Evolutionary conservation across 352 stramenopile species (phyloP).

Genomic region (Pythium insidiosum): DNA sequence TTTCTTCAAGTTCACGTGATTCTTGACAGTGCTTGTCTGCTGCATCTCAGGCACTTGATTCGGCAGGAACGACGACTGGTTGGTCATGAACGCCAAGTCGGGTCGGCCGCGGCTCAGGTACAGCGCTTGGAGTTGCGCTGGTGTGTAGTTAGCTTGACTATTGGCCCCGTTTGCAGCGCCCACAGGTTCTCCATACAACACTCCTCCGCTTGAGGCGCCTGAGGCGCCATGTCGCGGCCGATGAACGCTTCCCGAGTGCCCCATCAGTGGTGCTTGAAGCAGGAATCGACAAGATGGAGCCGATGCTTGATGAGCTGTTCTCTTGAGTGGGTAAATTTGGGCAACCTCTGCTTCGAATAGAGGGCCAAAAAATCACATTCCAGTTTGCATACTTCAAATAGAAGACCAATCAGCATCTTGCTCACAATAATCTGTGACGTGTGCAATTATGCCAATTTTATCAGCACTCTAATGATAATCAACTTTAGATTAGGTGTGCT

Average conservation of each 20-base stretch:
- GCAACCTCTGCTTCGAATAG: no score
- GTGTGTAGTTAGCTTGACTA: constrained; percentile 52
- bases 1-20: constrained; percentile 84
- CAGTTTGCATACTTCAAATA: not conserved
- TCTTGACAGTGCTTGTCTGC: constrained; percentile 76
- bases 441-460: no score
- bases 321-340: no score
- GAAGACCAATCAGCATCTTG: not conserved
- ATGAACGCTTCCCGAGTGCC: constrained; percentile 67
- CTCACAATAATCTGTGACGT: no score
- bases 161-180: constrained; percentile 24
- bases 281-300: not conserved
- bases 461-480: no score
- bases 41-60: constrained; percentile 73
- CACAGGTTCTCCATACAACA: constrained; percentile 60
- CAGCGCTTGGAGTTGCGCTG: constrained; percentile 73
- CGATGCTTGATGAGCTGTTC: no score
- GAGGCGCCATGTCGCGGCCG: constrained; percentile 12
- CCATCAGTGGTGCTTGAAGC: constrained; percentile 24
- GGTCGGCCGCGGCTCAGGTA: constrained; percentile 70
- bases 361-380: not conserved
- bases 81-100: constrained; percentile 83
- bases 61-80: constrained; percentile 31
- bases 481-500: no score
- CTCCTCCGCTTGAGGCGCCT: constrained; percentile 20